Evolutionary conservation across 768 basidiomycete species (phyloP).

Genomic region (Suillus plorans): DNA sequence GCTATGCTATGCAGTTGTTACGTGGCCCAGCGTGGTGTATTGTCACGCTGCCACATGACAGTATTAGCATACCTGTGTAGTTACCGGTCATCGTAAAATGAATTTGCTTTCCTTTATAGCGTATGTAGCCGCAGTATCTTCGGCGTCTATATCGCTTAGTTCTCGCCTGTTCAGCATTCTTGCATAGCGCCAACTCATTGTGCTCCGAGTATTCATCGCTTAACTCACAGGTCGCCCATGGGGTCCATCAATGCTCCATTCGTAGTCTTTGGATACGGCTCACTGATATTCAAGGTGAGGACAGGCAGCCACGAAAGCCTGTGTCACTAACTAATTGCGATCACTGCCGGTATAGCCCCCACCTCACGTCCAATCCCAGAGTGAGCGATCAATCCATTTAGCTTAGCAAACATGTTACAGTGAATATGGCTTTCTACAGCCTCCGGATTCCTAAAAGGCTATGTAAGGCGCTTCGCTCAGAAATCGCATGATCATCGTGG

Average conservation of each 20-base stretch:
- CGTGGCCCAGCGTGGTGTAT: background rate
- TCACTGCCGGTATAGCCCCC: slow-evolving; percentile 58
- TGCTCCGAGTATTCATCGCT: background rate
- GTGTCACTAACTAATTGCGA: background rate
- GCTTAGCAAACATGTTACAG: background rate
- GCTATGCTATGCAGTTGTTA: background rate
- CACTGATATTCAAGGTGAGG: slow-evolving; percentile 85
- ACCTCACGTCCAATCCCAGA: slow-evolving; percentile 70
- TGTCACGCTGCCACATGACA: too few species aligned
- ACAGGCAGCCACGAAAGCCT: background rate
- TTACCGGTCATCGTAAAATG: background rate
- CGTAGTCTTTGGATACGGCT: slow-evolving; percentile 90
- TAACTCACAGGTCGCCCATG: background rate
- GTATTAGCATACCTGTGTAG: background rate
- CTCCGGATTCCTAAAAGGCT: slow-evolving; percentile 86
- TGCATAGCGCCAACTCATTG: background rate
- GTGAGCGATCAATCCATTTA: slow-evolving; percentile 35
- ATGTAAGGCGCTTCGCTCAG: slow-evolving; percentile 88
- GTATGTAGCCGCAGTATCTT: background rate
- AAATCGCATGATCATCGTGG: slow-evolving; percentile 92
- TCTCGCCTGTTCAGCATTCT: background rate
- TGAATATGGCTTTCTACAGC: slow-evolving; percentile 36
- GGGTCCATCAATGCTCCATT: slow-evolving; percentile 36
- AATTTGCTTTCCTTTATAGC: background rate
- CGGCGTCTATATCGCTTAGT: background rate